These are phyloP conservation scores for Symbiodinium pilosum DNA, from an alignment of 73 alveolate species.

Conservation along the genomic window DNA sequence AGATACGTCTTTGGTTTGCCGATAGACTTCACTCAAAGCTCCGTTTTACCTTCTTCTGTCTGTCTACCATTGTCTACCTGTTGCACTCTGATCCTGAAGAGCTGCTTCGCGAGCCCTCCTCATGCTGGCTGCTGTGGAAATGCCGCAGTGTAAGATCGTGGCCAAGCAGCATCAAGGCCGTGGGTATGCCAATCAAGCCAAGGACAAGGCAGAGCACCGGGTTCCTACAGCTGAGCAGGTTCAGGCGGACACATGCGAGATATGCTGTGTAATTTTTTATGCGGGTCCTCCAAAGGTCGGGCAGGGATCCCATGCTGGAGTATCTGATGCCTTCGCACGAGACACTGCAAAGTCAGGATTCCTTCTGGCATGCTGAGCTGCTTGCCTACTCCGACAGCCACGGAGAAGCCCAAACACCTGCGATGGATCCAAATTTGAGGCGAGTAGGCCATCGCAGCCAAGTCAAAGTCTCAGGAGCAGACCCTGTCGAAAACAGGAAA, in stretches of 20 bases:
- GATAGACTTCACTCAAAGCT: no score
- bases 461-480: background rate
- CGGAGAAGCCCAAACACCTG: conserved; percentile 82
- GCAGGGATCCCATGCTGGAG: background rate
- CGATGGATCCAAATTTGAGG: no score
- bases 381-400: conserved; percentile 59
- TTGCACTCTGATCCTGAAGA: no score
- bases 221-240: conserved; percentile 11
- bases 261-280: no score
- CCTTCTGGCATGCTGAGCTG: background rate
- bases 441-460: background rate
- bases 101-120: no score
- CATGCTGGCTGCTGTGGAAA: no score
- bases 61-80: no score
- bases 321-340: background rate
- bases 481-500: conserved; percentile 72
- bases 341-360: background rate
- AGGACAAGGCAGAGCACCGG: conserved; percentile 26
- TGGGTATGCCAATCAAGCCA: conserved; percentile 54
- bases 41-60: no score
- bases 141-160: no score
- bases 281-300: background rate
- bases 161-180: conserved; percentile 48
- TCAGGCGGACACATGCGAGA: no score
- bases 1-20: no score